Percentiles rank a stretch among this genome's conserved stretches.
These are phyloP conservation scores for Paecilomyces sp. DNA, from an alignment of 2,329 filamentous ascomycete species.

Conservation along the genomic window DNA sequence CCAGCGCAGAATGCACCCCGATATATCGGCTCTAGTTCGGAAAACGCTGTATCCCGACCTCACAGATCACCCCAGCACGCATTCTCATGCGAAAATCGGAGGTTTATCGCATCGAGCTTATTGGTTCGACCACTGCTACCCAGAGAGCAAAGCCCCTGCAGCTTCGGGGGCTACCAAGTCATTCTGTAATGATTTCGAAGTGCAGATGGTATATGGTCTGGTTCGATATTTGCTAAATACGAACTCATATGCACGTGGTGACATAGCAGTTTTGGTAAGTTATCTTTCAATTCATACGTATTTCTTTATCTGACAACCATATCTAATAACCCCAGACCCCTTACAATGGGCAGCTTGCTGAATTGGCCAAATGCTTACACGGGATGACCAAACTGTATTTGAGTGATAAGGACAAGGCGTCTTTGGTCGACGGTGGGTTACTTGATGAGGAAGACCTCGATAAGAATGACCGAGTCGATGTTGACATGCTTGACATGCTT, in stretches of 20 bases:
- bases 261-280: slow-evolving; percentile 54
- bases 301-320: background rate
- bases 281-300: background rate
- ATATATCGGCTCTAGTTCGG: slow-evolving; percentile 49
- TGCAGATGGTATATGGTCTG: slow-evolving; percentile 53
- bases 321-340: slow-evolving; percentile 34
- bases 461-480: background rate
- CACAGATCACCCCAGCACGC: slow-evolving; percentile 35
- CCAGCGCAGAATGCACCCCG: slow-evolving; percentile 58
- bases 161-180: slow-evolving; percentile 21
- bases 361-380: slow-evolving; percentile 34
- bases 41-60: slow-evolving; percentile 49
- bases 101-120: slow-evolving; percentile 39
- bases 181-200: slow-evolving; percentile 44
- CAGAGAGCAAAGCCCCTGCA: slow-evolving; percentile 21
- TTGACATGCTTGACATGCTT: background rate
- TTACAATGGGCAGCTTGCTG: slow-evolving; percentile 41
- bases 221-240: slow-evolving; percentile 57
- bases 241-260: slow-evolving; percentile 47
- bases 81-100: slow-evolving; percentile 28
- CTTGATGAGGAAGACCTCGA: slow-evolving; percentile 14
- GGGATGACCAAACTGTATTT: slow-evolving; percentile 47
- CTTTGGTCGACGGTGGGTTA: slow-evolving; percentile 33
- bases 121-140: slow-evolving; percentile 39
- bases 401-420: slow-evolving; percentile 52